Percentiles rank a stretch among this genome's conserved stretches.
phyloP scores from a whole-genome alignment of 2,329 filamentous ascomycete genomes.

The Alternaria sp. region DNA sequence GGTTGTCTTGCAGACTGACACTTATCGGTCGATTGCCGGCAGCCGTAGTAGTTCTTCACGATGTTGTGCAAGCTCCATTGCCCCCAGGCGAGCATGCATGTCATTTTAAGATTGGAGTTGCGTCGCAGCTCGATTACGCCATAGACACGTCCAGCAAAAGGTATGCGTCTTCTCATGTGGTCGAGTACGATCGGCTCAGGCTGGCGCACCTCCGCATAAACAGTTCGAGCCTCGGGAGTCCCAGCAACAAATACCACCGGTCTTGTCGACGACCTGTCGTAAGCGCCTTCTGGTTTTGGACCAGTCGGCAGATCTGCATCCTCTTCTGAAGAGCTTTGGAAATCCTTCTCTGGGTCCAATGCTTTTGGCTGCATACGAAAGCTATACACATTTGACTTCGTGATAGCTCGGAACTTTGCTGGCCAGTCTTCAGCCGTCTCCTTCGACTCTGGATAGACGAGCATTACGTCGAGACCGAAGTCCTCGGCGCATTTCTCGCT shows the following conservation, averaged over 20 bases:
- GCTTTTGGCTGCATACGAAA: not conserved
- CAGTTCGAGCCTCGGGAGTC: not conserved
- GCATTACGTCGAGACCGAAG: not conserved
- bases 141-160: not conserved
- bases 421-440: not conserved
- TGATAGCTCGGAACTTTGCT: not conserved
- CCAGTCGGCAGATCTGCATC: not conserved
- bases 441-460: not conserved
- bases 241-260: not conserved
- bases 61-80: not conserved
- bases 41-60: not conserved
- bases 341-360: not conserved
- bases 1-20: not conserved
- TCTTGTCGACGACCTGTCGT: not conserved
- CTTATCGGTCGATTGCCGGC: not conserved
- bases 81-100: not conserved
- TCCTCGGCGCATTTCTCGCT: not conserved
- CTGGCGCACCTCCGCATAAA: not conserved
- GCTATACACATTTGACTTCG: not conserved
- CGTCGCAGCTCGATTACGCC: not conserved
- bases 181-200: not conserved
- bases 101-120: fast-evolving
- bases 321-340: not conserved
- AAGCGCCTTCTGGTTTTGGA: not conserved
- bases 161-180: not conserved